Base-by-base conservation (phyloP, 306 rosid species). In the Sphenostylis stenocarpa region DNA sequence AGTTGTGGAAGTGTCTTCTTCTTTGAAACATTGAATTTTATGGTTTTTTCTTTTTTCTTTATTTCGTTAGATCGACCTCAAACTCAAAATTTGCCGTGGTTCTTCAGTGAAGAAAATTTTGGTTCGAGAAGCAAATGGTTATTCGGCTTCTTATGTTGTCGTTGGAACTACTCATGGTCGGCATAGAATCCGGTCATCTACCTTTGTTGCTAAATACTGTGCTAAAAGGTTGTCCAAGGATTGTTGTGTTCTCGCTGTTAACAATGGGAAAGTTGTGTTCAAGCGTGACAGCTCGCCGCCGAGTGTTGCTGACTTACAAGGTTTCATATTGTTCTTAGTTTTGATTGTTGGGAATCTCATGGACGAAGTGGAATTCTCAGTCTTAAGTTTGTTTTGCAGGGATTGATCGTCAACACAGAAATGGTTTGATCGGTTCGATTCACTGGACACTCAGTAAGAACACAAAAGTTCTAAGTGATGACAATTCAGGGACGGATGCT, bases 21-120 rank as follows among this genome's bases (percentile, higher is more conserved):
- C 10, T 69, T 48, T 47, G 43, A 69, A 68, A 21, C 26, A 9
- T 53, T 52, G 56, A 67, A 17, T 62, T 62, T 34, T 31, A 62
- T 1, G 24, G 0, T 33, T 62, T 29, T 15, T 24, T 4, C 2
- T 15, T 26, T 47, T 28, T 51, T n/a, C 12, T 44, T 38, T 49
- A 12, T 24, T 36, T 16, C 5, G 15, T 44, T 84, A 96, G 99
- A 94, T 96, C 84, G 91, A 91, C 86, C 93, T 96, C 75, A 96
- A 92, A 84, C 94, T 96, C 23, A 96, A 92, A 77, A 83, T 96
- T 56, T 89, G 99, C 79, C 88, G 94, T 65, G 99, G 99, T 17
- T 67, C 92, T 23, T 85, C 98, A 8, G 82, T 69, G 60, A 87
- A 86, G 79, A 96, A 87, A 84, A 77, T 87, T 26, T 73, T 96